These are phyloP conservation scores for Fagus crenata DNA, from an alignment of 306 rosid genomes.

Conservation along the genomic window DNA sequence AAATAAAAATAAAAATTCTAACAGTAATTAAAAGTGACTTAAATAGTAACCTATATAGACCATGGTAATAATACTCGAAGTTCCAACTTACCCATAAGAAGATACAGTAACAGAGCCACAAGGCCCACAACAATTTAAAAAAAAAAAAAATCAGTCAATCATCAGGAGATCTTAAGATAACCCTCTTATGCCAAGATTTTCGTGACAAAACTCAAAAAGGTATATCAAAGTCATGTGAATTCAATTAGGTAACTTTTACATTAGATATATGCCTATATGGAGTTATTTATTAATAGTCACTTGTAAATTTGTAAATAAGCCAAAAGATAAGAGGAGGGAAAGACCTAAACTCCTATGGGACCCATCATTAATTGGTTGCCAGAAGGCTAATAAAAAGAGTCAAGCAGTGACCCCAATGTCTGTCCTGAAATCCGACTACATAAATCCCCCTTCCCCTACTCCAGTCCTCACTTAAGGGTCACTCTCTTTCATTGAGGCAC, in stretches of 20 bases:
- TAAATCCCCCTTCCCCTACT: constrained; percentile 40
- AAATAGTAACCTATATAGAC: neutral
- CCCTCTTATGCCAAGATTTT: neutral
- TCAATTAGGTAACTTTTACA: constrained; percentile 41
- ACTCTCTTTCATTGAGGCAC: constrained; percentile 25
- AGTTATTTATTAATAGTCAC: constrained; percentile 25
- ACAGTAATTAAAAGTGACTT: neutral
- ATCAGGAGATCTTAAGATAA: neutral
- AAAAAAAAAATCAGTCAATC: neutral
- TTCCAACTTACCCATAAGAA: neutral
- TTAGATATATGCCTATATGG: neutral
- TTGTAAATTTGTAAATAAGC: constrained; percentile 23
- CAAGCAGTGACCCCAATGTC: constrained; percentile 8
- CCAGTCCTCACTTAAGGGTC: constrained; percentile 6
- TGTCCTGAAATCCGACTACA: constrained; percentile 50
- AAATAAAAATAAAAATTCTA: neutral
- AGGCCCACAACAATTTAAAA: too few relatives aligned
- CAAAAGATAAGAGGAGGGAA: constrained; percentile 29
- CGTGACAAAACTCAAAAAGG: neutral
- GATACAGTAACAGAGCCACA: neutral
- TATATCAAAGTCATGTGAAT: constrained; percentile 43
- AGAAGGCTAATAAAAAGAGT: constrained; percentile 30
- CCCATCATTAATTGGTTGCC: constrained; percentile 56
- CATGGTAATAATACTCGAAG: neutral
- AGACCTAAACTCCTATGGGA: constrained; percentile 45